Evolutionary conservation across 768 basidiomycete species (phyloP).

Genomic region (Agaricus subrufescens): DNA sequence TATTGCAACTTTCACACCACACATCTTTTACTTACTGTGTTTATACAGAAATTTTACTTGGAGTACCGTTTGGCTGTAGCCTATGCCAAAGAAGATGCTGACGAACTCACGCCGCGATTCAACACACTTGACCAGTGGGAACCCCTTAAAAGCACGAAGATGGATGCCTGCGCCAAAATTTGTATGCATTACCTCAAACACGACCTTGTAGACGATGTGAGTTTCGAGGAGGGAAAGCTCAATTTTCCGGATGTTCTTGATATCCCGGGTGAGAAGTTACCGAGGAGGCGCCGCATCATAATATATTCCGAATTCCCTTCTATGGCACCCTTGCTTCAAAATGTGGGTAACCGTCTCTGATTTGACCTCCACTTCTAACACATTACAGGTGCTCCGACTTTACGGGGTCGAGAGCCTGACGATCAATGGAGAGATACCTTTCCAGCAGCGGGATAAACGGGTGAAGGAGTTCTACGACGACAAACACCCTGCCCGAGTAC

Average conservation of each 20-base stretch:
- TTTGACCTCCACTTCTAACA: no score
- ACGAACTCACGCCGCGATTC: conserved; percentile 1
- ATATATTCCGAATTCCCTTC: conserved; percentile 16
- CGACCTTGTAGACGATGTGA: background rate
- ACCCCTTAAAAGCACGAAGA: conserved; percentile 13
- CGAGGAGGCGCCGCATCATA: conserved; percentile 1
- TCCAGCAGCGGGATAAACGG: conserved; percentile 8
- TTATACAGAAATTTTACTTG: conserved; percentile 14
- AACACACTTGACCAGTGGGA: conserved; percentile 13
- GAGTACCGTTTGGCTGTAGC: conserved; percentile 10
- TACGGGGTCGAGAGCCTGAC: background rate
- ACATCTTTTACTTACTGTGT: no score
- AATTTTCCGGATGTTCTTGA: background rate
- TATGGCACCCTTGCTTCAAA: conserved; percentile 13
- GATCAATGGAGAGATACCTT: conserved; percentile 14
- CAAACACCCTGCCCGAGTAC: conserved; percentile 1
- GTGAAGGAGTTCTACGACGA: conserved; percentile 13
- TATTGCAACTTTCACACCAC: background rate
- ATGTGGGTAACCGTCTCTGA: background rate
- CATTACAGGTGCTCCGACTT: background rate
- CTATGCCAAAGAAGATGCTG: conserved; percentile 4
- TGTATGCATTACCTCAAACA: background rate
- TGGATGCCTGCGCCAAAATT: conserved; percentile 10
- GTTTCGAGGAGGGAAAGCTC: background rate
- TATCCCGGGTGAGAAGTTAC: background rate